Evolutionary conservation across 768 basidiomycete genomes (phyloP).

Genomic region (Tubosaeta sp.): DNA sequence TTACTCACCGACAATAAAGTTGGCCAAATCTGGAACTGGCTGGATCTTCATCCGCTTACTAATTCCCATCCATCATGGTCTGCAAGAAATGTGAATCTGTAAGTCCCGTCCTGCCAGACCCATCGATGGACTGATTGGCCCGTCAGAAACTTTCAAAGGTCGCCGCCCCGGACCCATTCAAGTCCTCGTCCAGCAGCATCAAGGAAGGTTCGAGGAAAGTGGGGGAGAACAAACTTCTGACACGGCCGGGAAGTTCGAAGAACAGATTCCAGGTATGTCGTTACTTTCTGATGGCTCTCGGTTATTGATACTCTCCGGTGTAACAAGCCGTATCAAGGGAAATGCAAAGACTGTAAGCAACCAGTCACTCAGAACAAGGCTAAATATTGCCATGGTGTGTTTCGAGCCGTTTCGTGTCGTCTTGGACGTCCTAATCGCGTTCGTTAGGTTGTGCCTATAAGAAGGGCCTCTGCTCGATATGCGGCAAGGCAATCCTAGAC

Average conservation of each 20-base stretch:
- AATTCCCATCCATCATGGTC: conserved; percentile 53
- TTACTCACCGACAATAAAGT: conserved; percentile 31
- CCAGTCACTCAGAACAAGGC: conserved; percentile 80
- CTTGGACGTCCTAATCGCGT: conserved; percentile 5
- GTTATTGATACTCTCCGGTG: neutral
- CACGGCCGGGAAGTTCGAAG: conserved; percentile 65
- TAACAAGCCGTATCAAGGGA: conserved; percentile 73
- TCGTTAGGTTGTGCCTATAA: conserved; percentile 77
- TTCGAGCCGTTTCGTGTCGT: conserved; percentile 4
- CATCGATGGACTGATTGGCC: neutral
- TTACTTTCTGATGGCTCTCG: conserved; percentile 11
- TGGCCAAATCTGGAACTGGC: conserved; percentile 20
- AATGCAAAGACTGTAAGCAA: conserved; percentile 87
- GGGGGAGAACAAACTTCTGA: conserved; percentile 80
- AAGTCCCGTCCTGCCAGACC: conserved; percentile 21
- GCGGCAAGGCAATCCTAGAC: conserved; percentile 82
- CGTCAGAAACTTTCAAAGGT: conserved; percentile 84
- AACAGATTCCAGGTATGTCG: conserved; percentile 68
- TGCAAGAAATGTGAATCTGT: conserved; percentile 85
- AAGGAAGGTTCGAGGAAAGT: conserved; percentile 79
- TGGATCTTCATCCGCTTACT: conserved; percentile 14
- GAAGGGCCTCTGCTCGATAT: conserved; percentile 83
- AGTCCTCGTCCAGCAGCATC: conserved; percentile 64
- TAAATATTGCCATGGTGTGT: conserved; percentile 83
- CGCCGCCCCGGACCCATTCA: conserved; percentile 86